Evolutionary conservation across 306 rosid species (phyloP).

Genomic region (Rubus idaeus): DNA sequence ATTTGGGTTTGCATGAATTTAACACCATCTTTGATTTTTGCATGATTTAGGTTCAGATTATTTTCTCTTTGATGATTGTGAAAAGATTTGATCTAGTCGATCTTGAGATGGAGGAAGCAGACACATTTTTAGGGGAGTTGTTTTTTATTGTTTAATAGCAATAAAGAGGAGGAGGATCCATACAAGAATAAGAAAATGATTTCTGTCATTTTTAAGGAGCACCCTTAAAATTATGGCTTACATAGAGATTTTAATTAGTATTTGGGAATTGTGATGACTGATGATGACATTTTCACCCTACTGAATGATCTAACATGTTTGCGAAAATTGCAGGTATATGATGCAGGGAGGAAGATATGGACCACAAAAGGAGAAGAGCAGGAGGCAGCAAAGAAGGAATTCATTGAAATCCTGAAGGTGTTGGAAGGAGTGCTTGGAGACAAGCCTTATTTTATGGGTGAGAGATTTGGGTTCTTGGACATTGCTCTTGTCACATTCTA

Average conservation of each 20-base stretch:
- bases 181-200: not conserved
- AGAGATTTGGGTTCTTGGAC: conserved; percentile 32
- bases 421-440: conserved; percentile 39
- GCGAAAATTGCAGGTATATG: conserved; percentile 20
- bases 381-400: conserved; percentile 24
- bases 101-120: not conserved
- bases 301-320: not conserved
- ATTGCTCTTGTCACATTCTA: conserved; percentile 29
- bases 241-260: too few species aligned
- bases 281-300: too few species aligned
- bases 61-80: not conserved
- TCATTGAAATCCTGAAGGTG: conserved; percentile 14
- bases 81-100: not conserved
- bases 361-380: conserved; percentile 26
- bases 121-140: not conserved
- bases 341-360: conserved; percentile 25
- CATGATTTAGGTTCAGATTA: not conserved
- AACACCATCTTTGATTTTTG: not conserved
- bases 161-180: not conserved
- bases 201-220: not conserved
- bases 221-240: not conserved
- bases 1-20: not conserved
- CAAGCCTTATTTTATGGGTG: conserved; percentile 27
- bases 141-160: not conserved
- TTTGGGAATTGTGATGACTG: too few species aligned